phyloP scores from a whole-genome alignment of 306 rosid species.

The Luffa acutangula region DNA sequence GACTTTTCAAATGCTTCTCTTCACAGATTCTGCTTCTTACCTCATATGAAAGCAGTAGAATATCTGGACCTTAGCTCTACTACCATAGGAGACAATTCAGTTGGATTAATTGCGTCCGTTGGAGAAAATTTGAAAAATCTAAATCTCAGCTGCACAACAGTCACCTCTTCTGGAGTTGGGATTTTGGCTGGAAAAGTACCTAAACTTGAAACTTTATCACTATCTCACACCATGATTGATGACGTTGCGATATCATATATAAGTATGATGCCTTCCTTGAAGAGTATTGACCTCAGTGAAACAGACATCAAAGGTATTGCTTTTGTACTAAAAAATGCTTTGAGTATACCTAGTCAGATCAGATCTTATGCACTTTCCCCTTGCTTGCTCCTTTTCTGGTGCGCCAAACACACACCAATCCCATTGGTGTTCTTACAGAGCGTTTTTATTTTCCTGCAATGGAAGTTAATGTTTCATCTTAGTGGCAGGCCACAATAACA shows the following conservation, averaged over 20 bases:
- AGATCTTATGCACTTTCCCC: neutral
- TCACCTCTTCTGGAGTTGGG: conserved; percentile 63
- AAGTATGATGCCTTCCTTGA: conserved; percentile 71
- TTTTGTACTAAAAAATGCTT: neutral
- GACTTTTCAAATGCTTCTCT: conserved; percentile 53
- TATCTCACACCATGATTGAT: conserved; percentile 62
- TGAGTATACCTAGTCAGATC: neutral
- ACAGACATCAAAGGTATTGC: conserved; percentile 65
- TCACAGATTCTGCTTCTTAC: conserved; percentile 44
- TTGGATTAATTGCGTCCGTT: conserved; percentile 42
- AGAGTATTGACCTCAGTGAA: conserved; percentile 58
- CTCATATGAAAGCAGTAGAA: conserved; percentile 41
- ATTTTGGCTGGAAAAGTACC: conserved; percentile 65
- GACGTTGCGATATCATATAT: conserved; percentile 47
- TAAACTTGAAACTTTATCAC: conserved; percentile 50
- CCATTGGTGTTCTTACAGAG: neutral
- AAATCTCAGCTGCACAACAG: conserved; percentile 56
- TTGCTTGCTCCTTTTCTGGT: neutral
- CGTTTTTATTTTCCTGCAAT: neutral
- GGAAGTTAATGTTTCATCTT: neutral
- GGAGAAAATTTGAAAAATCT: conserved; percentile 60
- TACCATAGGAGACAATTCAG: conserved; percentile 49
- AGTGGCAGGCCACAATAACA: neutral
- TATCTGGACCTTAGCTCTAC: conserved; percentile 74
- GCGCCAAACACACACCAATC: neutral